phyloP scores from a whole-genome alignment of 768 basidiomycete genomes.

The Termitomyces sp. region DNA sequence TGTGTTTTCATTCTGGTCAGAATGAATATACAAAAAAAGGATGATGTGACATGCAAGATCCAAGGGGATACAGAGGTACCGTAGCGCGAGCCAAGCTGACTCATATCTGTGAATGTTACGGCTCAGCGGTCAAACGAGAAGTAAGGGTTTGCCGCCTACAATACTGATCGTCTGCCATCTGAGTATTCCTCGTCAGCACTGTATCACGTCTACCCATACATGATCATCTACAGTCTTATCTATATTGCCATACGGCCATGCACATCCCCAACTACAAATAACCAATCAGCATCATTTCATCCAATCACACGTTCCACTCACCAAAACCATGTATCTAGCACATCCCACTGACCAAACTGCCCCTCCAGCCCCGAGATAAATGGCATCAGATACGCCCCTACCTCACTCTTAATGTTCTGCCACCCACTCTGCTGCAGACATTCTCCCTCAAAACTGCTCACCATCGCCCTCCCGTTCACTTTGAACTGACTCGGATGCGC shows the following conservation, averaged over 20 bases:
- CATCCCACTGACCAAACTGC: conserved; percentile 39
- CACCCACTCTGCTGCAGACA: conserved; percentile 50
- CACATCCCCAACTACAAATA: conserved; percentile 47
- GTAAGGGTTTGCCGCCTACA: conserved; percentile 21
- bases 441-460: conserved; percentile 59
- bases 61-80: conserved; percentile 41
- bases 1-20: conserved; percentile 19
- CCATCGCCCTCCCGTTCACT: conserved; percentile 46
- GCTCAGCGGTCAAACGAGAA: not conserved
- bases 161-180: conserved; percentile 45
- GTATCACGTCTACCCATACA: not conserved
- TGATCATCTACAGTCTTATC: conserved; percentile 32
- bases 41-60: conserved; percentile 32
- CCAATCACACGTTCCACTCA: conserved; percentile 17
- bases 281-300: not conserved
- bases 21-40: not conserved
- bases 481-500: conserved; percentile 50
- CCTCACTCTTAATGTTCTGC: conserved; percentile 41
- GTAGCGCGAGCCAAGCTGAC: conserved; percentile 36
- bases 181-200: conserved; percentile 6
- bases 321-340: conserved; percentile 46
- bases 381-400: conserved; percentile 43
- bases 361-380: conserved; percentile 50
- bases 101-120: conserved; percentile 26
- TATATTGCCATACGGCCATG: conserved; percentile 48